A percentile compares a stretch with the other conserved stretches of the same genome.
Conservation (phyloP, 2,329 filamentous ascomycete genomes). For the Sporothrix sp. region DNA sequence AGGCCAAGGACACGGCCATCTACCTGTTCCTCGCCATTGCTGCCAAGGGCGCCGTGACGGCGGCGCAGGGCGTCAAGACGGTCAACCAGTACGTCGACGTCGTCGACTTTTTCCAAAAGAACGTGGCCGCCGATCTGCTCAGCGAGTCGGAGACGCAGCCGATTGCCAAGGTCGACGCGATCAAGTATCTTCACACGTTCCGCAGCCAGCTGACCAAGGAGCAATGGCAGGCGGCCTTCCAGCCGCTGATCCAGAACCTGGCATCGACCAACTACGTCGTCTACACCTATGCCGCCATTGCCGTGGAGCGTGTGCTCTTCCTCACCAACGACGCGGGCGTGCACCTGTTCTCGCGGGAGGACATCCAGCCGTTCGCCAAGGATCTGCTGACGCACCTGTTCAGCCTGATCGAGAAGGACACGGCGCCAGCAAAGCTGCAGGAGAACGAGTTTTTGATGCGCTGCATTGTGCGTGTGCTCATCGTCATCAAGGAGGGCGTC, state of each 20-base stretch:
- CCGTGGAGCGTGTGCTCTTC: slow-evolving; percentile 85
- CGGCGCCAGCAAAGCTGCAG: slow-evolving; percentile 82
- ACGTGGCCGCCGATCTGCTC: slow-evolving; percentile 83
- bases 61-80: slow-evolving; percentile 80
- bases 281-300: slow-evolving; percentile 94
- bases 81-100: slow-evolving; percentile 84
- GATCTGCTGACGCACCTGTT: slow-evolving; percentile 86
- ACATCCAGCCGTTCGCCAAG: slow-evolving; percentile 73
- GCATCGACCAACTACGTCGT: slow-evolving; percentile 89
- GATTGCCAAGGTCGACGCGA: slow-evolving; percentile 91
- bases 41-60: slow-evolving; percentile 79
- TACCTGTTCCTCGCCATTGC: slow-evolving; percentile 94
- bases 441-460: slow-evolving; percentile 99
- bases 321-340: slow-evolving; percentile 66
- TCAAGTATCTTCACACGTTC: slow-evolving; percentile 97
- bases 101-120: slow-evolving; percentile 86
- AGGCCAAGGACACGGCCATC: slow-evolving; percentile 94
- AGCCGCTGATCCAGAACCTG: slow-evolving; percentile 82
- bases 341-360: slow-evolving; percentile 68
- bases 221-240: slow-evolving; percentile 84
- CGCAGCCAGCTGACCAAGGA: slow-evolving; percentile 86
- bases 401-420: slow-evolving; percentile 77
- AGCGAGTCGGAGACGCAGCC: slow-evolving; percentile 60
- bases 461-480: slow-evolving; percentile 93
- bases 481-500: slow-evolving; percentile 81